Conservation (phyloP, 1,284 basidiomycete species). For the Apiotrichum sp. region DNA sequence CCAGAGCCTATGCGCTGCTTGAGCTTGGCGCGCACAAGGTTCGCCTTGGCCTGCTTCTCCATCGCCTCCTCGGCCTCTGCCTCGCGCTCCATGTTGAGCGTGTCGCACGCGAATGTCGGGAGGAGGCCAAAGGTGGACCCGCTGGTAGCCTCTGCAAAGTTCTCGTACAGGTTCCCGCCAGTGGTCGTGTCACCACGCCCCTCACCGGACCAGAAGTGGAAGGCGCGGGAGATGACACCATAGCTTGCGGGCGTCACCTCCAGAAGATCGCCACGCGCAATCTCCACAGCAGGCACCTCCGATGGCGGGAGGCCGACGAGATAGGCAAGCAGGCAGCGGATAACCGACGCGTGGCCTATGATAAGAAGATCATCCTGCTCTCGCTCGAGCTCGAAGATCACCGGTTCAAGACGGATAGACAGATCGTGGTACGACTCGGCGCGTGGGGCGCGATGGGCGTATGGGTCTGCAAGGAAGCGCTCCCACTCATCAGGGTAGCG, state of each 20-base stretch:
- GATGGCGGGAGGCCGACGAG: slow-evolving; percentile 90
- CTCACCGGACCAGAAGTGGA: slow-evolving; percentile 72
- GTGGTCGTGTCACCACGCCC: slow-evolving; percentile 37
- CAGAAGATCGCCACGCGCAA: slow-evolving; percentile 80
- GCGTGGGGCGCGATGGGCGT: slow-evolving; percentile 82
- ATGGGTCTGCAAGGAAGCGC: slow-evolving; percentile 85
- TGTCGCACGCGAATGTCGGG: slow-evolving; percentile 37
- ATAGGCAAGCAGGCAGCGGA: slow-evolving; percentile 86
- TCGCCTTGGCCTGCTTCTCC: slow-evolving; percentile 32
- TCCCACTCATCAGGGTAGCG: slow-evolving; percentile 93
- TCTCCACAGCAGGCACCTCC: slow-evolving; percentile 93
- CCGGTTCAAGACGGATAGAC: slow-evolving; percentile 70
- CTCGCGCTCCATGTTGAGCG: slow-evolving; percentile 40
- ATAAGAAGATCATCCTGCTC: slow-evolving; percentile 70
- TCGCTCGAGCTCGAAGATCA: slow-evolving; percentile 75
- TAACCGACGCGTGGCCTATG: slow-evolving; percentile 89
- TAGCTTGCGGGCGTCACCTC: slow-evolving; percentile 87
- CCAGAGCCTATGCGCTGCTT: slow-evolving; percentile 15
- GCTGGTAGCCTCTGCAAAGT: slow-evolving; percentile 45
- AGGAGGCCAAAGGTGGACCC: slow-evolving; percentile 34
- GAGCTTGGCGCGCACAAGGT: slow-evolving; percentile 17
- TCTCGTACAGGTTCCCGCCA: slow-evolving; percentile 48
- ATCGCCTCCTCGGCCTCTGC: slow-evolving; percentile 41
- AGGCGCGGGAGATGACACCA: slow-evolving; percentile 78
- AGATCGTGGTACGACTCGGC: slow-evolving; percentile 92